Evolutionary conservation across 768 basidiomycete species (phyloP), one percentile per base, ranked within the genome.

Genomic region (Suillus occidentalis): DNA sequence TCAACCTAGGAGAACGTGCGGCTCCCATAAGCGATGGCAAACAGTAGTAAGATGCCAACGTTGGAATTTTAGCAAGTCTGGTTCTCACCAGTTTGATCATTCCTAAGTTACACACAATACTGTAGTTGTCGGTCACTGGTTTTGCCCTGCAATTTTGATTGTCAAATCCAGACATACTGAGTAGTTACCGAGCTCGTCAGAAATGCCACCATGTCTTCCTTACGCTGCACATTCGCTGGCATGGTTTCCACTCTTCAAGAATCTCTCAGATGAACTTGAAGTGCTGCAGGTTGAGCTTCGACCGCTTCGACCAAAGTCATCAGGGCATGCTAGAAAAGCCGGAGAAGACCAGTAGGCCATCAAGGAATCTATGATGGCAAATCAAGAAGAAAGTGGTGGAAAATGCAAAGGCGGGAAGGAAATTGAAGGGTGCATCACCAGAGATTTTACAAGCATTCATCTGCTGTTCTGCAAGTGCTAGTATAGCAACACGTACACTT

Each of bases 361-460:
- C 69, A 86, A 90, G 67, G 91, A 90, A 76, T 89, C 88, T 56
- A 88, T 90, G 85, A 84, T n/a, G 86, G 61, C 83, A 85, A 65
- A 83, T 91, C 78, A 90, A 86, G 78, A 91, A 92, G 78, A 88
- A 85, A 75, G 89, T 86, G 75, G 84, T 80, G 77, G 89, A 89
- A 0, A 92, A 91, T 73, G 85, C 84, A 60, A 89, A 83, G 75
- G 84, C 81, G 20, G 73, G 86, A 53, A 89, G 90, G 64, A 91
- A 85, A 77, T 80, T 87, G 65, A 90, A 89, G 78, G 83, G 86
- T 50, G 25, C 49, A 28, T 14, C 25, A 50, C 7, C 25, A 28
- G 49, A 16, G 7, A 50, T 50, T 28, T 28, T 28, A 28, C 49
- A 50, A 50, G 25, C 14, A 3, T 16, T 25, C 14, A 28, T 16